Percentiles rank a stretch among this genome's conserved stretches.
Conservation (phyloP, 805 yeast genomes). For the Candida schatavii region DNA sequence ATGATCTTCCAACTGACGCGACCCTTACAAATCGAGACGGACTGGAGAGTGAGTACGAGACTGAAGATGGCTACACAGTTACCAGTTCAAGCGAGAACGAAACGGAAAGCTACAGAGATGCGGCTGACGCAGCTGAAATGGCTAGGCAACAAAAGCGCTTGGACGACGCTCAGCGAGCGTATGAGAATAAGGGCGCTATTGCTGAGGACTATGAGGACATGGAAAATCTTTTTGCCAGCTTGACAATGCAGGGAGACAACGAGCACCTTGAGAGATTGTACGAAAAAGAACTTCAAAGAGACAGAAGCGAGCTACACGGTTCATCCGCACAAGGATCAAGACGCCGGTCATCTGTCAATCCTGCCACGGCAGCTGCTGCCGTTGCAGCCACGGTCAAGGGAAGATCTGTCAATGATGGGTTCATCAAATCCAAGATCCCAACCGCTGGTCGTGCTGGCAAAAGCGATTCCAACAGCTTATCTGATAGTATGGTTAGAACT, state of each 20-base stretch:
- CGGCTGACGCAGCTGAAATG: background rate
- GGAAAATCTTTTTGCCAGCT: background rate
- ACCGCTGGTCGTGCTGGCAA: background rate
- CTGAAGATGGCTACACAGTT: background rate
- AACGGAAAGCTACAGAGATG: background rate
- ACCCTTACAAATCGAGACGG: constrained; percentile 6
- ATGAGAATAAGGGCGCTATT: constrained; percentile 1
- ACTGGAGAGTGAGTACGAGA: background rate
- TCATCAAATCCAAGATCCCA: background rate
- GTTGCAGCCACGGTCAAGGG: background rate
- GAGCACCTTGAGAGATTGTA: constrained; percentile 2
- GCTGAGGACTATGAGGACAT: constrained; percentile 2
- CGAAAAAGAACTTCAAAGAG: constrained; percentile 2
- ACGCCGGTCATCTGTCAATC: background rate
- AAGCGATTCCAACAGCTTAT: background rate
- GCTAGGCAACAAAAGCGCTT: background rate
- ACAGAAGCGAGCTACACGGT: background rate
- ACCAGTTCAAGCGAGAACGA: background rate
- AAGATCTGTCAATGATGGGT: background rate
- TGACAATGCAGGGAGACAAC: background rate
- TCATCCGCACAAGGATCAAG: background rate
- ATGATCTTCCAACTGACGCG: no score
- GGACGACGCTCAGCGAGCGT: constrained; percentile 1
- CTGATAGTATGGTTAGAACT: background rate
- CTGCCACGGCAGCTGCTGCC: background rate